These are phyloP conservation scores for Mitragyna speciosa DNA, from an alignment of 257 asterid species.

Conservation along the genomic window DNA sequence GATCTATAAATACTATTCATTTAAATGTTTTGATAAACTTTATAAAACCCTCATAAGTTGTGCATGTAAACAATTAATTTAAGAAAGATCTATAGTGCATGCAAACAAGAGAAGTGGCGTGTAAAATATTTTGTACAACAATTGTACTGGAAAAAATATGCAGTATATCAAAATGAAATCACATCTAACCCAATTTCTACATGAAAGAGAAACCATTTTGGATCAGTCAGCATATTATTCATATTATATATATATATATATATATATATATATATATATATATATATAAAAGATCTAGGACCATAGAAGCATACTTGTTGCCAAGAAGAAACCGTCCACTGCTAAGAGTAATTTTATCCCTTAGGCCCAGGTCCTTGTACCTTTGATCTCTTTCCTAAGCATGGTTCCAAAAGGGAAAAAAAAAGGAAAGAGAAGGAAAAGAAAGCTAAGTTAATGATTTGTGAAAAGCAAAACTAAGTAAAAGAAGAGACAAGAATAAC, in stretches of 20 bases:
- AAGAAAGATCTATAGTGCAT: background rate
- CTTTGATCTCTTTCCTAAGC: conserved; percentile 89
- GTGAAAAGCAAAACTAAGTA: conserved; percentile 5
- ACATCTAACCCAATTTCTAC: background rate
- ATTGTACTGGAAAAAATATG: background rate
- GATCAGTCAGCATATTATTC: background rate
- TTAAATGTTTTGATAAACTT: no score
- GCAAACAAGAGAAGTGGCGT: conserved; percentile 8
- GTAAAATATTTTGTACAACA: background rate
- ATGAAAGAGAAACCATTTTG: background rate
- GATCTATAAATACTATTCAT: background rate
- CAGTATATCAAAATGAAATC: background rate
- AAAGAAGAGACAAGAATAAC: background rate
- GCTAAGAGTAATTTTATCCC: conserved; percentile 96
- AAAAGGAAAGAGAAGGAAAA: background rate
- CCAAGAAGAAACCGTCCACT: conserved; percentile 94
- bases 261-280: conserved; percentile 5
- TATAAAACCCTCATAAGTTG: background rate
- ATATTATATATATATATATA: conserved; percentile 15
- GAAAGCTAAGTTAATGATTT: conserved; percentile 17
- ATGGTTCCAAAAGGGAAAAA: conserved; percentile 5
- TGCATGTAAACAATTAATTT: background rate
- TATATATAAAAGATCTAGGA: conserved; percentile 19
- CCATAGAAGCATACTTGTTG: conserved; percentile 64
- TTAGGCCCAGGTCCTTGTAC: conserved; percentile 91